Evolutionary conservation across 352 stramenopile species (phyloP).

Genomic region (Phytophthora constricta): DNA sequence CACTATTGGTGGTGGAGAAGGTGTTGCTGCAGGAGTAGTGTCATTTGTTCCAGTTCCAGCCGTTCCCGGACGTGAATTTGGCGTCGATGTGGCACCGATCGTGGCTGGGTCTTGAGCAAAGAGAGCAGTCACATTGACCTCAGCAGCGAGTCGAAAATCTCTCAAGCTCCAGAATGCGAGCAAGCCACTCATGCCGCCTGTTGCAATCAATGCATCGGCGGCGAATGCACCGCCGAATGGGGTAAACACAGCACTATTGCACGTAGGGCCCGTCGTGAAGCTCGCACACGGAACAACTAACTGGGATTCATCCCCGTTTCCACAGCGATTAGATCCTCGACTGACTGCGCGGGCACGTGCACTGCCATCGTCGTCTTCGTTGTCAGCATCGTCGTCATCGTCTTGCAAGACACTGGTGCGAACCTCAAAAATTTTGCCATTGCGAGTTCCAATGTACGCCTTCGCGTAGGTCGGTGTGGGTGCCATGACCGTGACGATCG

Average conservation of each 20-base stretch:
- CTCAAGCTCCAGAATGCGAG: slow-evolving; percentile 63
- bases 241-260: slow-evolving; percentile 57
- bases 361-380: slow-evolving; percentile 59
- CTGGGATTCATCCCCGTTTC: slow-evolving; percentile 21
- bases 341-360: neutral
- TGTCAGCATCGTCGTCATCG: slow-evolving; percentile 66
- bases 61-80: slow-evolving; percentile 25
- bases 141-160: slow-evolving; percentile 48
- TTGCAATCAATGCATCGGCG: slow-evolving; percentile 56
- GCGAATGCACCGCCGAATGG: slow-evolving; percentile 57
- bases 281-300: slow-evolving; percentile 54
- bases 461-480: slow-evolving; percentile 62
- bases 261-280: slow-evolving; percentile 57
- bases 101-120: slow-evolving; percentile 41
- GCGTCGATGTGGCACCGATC: neutral
- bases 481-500: slow-evolving; percentile 46
- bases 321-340: neutral
- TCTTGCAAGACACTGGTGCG: slow-evolving; percentile 56
- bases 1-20: slow-evolving; percentile 23
- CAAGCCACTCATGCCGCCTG: slow-evolving; percentile 50
- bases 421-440: slow-evolving; percentile 70
- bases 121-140: slow-evolving; percentile 46
- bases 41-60: slow-evolving; percentile 6
- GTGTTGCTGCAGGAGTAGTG: neutral
- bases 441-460: slow-evolving; percentile 61